Conservation (phyloP, 1,284 basidiomycete species). For the Violaceomyces palustris region DNA sequence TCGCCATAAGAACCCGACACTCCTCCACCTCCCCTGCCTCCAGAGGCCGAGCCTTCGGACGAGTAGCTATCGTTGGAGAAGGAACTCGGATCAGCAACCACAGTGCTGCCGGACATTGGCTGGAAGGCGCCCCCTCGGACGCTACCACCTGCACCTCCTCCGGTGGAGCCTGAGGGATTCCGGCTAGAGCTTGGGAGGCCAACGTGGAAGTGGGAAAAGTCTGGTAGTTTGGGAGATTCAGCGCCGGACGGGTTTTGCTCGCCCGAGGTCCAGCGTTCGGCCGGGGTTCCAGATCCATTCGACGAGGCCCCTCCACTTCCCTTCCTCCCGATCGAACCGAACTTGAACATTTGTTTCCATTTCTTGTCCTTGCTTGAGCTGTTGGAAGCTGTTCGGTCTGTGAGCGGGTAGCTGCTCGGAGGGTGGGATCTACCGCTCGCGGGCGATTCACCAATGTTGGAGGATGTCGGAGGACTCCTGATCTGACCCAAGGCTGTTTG, state of each 20-base stretch:
- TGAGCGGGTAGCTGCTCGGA: slow-evolving; percentile 1
- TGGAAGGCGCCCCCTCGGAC: slow-evolving; percentile 11
- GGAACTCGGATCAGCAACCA: slow-evolving; percentile 40
- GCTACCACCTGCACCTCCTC: neutral
- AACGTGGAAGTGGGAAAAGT: no score
- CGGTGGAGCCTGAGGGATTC: neutral
- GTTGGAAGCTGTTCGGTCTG: neutral
- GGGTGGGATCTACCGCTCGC: slow-evolving; percentile 12
- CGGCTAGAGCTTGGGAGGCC: neutral
- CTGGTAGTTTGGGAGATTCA: no score
- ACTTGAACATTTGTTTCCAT: slow-evolving; percentile 49
- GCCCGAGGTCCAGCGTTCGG: no score
- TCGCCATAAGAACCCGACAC: no score
- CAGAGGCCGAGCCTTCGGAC: slow-evolving; percentile 28
- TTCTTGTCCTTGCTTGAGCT: slow-evolving; percentile 42
- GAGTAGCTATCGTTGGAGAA: slow-evolving; percentile 43
- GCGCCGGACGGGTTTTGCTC: no score
- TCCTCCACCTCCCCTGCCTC: no score
- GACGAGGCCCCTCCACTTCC: slow-evolving; percentile 11
- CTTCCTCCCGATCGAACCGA: slow-evolving; percentile 42
- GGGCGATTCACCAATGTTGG: slow-evolving; percentile 28
- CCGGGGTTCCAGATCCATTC: no score
- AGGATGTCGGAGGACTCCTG: no score
- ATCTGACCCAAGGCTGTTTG: no score
- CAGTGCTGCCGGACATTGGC: slow-evolving; percentile 35